These are phyloP conservation scores for Salvia rosmarinus DNA, from an alignment of 257 asterid genomes.

Conservation along the genomic window DNA sequence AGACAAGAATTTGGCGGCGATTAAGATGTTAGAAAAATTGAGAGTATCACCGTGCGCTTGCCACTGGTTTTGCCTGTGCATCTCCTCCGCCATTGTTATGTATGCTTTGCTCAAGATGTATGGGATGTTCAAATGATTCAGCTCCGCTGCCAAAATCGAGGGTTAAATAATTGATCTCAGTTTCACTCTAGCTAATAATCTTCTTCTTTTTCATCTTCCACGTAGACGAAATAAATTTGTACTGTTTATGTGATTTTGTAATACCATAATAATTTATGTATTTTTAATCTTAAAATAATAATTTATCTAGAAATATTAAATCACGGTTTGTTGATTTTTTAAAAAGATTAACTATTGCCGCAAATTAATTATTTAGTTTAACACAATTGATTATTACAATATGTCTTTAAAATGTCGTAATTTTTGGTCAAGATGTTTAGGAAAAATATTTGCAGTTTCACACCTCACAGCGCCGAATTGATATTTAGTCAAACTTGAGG, in stretches of 20 bases:
- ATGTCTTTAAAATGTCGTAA: no score
- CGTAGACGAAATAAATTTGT: not conserved
- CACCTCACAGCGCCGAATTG: not conserved
- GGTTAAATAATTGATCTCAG: slow-evolving; percentile 19
- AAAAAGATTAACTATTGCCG: no score
- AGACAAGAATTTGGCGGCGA: slow-evolving; percentile 28
- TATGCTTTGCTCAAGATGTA: slow-evolving; percentile 62
- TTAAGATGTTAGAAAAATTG: slow-evolving; percentile 29
- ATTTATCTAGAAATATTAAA: no score
- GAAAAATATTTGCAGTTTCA: not conserved
- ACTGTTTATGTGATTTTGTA: slow-evolving; percentile 11
- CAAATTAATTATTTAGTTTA: no score
- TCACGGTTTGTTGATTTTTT: no score
- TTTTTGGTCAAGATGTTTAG: no score
- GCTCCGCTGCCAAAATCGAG: not conserved
- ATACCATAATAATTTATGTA: no score
- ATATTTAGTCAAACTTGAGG: slow-evolving; percentile 25
- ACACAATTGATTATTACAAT: no score
- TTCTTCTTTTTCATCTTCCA: not conserved
- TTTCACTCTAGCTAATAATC: not conserved
- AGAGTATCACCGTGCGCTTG: slow-evolving; percentile 41
- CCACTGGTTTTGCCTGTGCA: slow-evolving; percentile 58
- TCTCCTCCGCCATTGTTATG: slow-evolving; percentile 57
- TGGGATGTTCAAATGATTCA: slow-evolving; percentile 40
- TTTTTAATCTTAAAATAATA: no score